Evolutionary conservation across 2,329 filamentous ascomycete species (phyloP), one percentile per base, ranked within the genome.

Genomic region (Neonectria faginata): DNA sequence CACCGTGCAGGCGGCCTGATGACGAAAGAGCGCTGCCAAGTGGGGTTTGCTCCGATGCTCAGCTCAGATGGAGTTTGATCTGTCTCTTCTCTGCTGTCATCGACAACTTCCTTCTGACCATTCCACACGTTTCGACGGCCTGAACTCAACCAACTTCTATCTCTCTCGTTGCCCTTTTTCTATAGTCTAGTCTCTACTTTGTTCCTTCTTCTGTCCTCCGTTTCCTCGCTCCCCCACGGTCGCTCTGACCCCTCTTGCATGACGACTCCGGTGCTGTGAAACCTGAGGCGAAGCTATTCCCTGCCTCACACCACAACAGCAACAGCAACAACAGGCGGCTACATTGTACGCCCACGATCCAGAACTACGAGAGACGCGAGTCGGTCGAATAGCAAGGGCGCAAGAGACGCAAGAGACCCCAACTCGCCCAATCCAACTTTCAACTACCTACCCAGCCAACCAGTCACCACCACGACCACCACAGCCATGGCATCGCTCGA

Each of bases 401-500:
- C 29, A 6, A 27, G 22, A 48, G 45, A 9, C 14, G 45, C 14
- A 48, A 27, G 14, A 27, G 6, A 29, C 12, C 25, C 5, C 14
- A 29, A 48, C 45, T 29, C 14, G 45, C 12, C 7, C 45, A 47
- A 41, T 18, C 39, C 18, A 41, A n/a, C 25, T 25, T 25, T 5
- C 39, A 41, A n/a, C 7, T 9, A 10, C 6, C 14, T 25, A 25
- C 25, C 25, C 2, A 16, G n/a, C 45, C 47, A 18, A 16, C 47
- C 47, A 31, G 16, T 22, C 22, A 25, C 12, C 16, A 47, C 45
- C 9, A 27, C 25, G 2, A 18, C 16, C 53, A 51, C 4, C 44
- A 20, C 47, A 44, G 69, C 55, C 63, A 79, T 78, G 74, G 73
- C 76, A 41, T 71, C 78, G 57, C 76, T 78, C 31, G 76, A 80